Percentiles rank a stretch among this genome's conserved stretches.
Conservation (phyloP, 768 basidiomycete species). For the Boletales sp. region DNA sequence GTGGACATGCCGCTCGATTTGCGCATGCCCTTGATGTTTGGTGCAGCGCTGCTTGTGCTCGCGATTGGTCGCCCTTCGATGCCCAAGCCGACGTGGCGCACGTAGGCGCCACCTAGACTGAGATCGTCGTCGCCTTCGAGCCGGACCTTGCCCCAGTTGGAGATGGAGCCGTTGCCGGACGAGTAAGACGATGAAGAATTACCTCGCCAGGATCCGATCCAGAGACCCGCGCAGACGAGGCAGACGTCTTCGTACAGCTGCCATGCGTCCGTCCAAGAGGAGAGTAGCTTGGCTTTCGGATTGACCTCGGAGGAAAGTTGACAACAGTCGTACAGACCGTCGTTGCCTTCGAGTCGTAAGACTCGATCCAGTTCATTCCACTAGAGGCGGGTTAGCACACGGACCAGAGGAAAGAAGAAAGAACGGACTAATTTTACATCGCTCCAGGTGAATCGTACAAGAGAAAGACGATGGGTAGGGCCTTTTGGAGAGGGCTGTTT, state of each 20-base stretch:
- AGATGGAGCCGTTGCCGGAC: conserved; percentile 40
- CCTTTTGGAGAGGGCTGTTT: conserved; percentile 34
- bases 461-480: conserved; percentile 54
- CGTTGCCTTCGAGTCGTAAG: conserved; percentile 47
- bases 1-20: conserved; percentile 49
- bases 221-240: conserved; percentile 76
- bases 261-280: conserved; percentile 73
- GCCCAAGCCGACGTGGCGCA: conserved; percentile 63
- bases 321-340: conserved; percentile 33
- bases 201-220: conserved; percentile 65
- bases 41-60: conserved; percentile 8
- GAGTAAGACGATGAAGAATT: conserved; percentile 48
- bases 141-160: conserved; percentile 54
- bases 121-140: conserved; percentile 69
- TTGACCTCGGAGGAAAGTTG: conserved; percentile 26
- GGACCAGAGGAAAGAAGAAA: neutral
- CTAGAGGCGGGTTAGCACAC: conserved; percentile 30
- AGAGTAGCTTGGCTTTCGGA: conserved; percentile 37
- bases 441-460: conserved; percentile 78
- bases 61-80: conserved; percentile 58
- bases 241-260: conserved; percentile 84
- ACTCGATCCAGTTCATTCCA: conserved; percentile 79
- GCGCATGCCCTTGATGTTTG: conserved; percentile 36
- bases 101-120: conserved; percentile 37
- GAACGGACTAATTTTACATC: conserved; percentile 65